Conservation (phyloP, 768 basidiomycete genomes). For the Cyathus striatus region DNA sequence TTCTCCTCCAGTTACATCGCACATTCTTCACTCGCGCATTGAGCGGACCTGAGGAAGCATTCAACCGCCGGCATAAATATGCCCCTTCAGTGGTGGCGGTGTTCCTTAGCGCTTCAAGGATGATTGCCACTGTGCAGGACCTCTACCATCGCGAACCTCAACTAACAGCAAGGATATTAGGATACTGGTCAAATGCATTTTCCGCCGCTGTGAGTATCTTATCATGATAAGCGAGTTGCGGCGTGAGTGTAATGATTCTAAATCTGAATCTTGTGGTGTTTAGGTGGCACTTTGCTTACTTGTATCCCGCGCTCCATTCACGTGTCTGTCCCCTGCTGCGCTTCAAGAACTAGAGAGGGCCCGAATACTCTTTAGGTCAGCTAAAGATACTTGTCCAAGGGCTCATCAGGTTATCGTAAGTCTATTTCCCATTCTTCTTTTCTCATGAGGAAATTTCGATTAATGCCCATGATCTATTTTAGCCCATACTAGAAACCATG, state of each 20-base stretch:
- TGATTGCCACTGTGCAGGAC: constrained; percentile 56
- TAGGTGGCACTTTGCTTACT: constrained; percentile 48
- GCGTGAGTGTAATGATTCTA: constrained; percentile 9
- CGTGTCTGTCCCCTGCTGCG: constrained; percentile 57
- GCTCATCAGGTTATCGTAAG: constrained; percentile 42
- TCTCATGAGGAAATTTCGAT: constrained; percentile 4
- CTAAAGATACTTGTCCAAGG: constrained; percentile 39
- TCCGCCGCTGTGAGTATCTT: constrained; percentile 40
- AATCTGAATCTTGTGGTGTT: constrained; percentile 1
- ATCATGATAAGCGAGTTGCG: constrained; percentile 6
- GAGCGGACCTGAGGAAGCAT: constrained; percentile 49
- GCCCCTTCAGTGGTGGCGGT: constrained; percentile 69
- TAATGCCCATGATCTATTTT: constrained; percentile 2
- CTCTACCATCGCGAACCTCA: constrained; percentile 55
- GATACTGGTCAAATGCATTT: constrained; percentile 51
- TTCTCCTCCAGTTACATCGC: constrained; percentile 62
- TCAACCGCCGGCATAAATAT: constrained; percentile 58
- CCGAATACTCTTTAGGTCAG: constrained; percentile 37
- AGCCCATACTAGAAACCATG: constrained; percentile 47
- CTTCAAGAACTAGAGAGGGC: constrained; percentile 56
- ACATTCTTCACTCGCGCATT: constrained; percentile 65
- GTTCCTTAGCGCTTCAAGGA: constrained; percentile 56
- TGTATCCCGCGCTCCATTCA: constrained; percentile 63
- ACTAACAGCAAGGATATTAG: constrained; percentile 47
- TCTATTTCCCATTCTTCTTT: constrained; percentile 2